Conservation (phyloP, 371 early-diverging fungal species). For the Vairimorpha necatrix region DNA sequence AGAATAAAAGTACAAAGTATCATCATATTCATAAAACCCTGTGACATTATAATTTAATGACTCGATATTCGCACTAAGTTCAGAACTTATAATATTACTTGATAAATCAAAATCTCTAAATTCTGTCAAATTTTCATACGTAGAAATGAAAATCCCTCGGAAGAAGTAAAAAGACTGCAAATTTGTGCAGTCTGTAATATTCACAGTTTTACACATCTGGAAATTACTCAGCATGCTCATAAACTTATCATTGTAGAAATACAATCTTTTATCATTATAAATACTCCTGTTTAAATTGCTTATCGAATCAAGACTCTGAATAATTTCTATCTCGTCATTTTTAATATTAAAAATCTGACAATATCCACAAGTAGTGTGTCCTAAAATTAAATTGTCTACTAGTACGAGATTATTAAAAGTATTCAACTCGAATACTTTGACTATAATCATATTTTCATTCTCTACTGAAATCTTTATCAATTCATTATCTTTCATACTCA, state of each 20-base stretch:
- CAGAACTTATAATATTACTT: not conserved
- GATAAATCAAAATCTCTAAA: not conserved
- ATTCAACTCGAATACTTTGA: not conserved
- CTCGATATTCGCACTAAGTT: not conserved
- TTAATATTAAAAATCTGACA: not conserved
- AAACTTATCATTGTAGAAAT: not conserved
- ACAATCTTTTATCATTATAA: not conserved
- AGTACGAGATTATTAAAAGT: not conserved
- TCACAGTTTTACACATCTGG: not conserved
- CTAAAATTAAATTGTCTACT: not conserved
- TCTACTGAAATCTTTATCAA: not conserved
- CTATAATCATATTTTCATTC: not conserved
- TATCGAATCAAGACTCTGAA: not conserved
- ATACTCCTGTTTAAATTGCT: not conserved
- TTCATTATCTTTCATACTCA: not conserved
- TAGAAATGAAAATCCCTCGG: not conserved
- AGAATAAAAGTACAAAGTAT: not conserved
- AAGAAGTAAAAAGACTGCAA: not conserved
- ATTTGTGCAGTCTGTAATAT: not conserved
- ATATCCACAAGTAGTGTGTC: not conserved
- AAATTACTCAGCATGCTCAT: conserved; percentile 2
- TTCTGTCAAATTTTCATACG: not conserved
- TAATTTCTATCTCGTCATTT: not conserved
- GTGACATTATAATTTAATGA: not conserved
- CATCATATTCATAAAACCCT: not conserved